phyloP scores from a whole-genome alignment of 2,329 filamentous ascomycete species.

The Hymenoscyphus infarciens region DNA sequence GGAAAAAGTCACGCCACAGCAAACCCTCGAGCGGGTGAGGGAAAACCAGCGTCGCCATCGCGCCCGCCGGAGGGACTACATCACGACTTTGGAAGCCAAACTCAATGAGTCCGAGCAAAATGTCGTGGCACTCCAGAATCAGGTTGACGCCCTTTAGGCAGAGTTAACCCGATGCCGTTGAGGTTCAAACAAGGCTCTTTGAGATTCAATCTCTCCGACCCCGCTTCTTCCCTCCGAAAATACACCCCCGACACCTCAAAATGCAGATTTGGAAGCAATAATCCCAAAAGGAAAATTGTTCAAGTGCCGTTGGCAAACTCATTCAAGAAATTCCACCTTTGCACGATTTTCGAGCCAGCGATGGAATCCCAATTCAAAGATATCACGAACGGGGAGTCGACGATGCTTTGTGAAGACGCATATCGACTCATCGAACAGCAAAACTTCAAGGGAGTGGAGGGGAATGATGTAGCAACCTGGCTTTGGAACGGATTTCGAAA shows the following conservation, averaged over 20 bases:
- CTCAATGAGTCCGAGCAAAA: constrained; percentile 19
- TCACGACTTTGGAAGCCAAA: constrained; percentile 38
- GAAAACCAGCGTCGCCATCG: constrained; percentile 51
- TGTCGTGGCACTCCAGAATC: not conserved
- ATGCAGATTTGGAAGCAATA: too few species aligned
- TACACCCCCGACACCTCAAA: too few species aligned
- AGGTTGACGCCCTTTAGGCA: not conserved
- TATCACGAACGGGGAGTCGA: constrained; percentile 28
- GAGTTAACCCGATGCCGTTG: not conserved
- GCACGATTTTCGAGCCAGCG: not conserved
- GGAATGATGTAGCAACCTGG: constrained; percentile 26
- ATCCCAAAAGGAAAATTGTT: too few species aligned
- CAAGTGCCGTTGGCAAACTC: too few species aligned
- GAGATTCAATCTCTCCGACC: too few species aligned
- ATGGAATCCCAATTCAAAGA: constrained; percentile 1
- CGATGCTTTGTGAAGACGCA: constrained; percentile 35
- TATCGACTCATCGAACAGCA: constrained; percentile 35
- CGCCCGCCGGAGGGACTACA: constrained; percentile 40
- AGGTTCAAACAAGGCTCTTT: too few species aligned
- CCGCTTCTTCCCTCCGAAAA: too few species aligned
- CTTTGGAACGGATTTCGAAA: constrained; percentile 32
- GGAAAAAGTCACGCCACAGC: constrained; percentile 23
- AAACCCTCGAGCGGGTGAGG: constrained; percentile 40
- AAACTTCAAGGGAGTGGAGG: constrained; percentile 32
- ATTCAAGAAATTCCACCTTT: not conserved